Base-by-base conservation (phyloP, 345 rosid species). In the Eucalyptus shirleyi region DNA sequence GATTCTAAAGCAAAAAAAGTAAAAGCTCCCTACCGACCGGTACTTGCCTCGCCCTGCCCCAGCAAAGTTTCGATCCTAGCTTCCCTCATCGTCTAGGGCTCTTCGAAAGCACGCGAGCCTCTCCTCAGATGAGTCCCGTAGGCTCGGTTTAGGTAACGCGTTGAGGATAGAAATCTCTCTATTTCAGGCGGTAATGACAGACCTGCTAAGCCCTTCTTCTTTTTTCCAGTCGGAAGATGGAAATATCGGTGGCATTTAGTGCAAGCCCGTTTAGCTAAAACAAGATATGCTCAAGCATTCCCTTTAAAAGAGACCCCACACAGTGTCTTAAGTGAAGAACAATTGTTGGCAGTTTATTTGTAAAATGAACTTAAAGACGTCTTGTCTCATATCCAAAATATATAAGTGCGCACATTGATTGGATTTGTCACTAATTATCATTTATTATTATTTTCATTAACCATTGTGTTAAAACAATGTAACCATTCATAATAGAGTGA, bases 351-450 rank as follows among this genome's bases (percentile, higher is more conserved):
- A 24, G 1, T 56, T 56, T 24, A 1, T 56, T 5, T 56, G 14
- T 56, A 24, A 56, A 56, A 56, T 56, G 62, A 56, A 56, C 30
- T 23, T 4, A 56, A 56, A 56, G 0, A 1, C 0, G 30, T 23
- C 12, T 56, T 24, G 62, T 56, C 30, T 24, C 30, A 1, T 56
- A 24, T 56, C 0, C 1, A 24, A 10, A 56, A 56, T 12, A 56
- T 56, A 10, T 9, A 5, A 23, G 62, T 56, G 30, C 21, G 0
- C 6, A 0, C 1, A 0, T 28, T 26, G 7, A 28, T 12, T 28
- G 1, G 7, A 60, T 26, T 28, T 60, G 32, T 28, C n/a, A 60
- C 15, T 60, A 28, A 60, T 60, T 6, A 3, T 12, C 8, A 12
- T 60, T 60, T 60, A 26, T 60, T 26, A 26, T 59, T 26, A 59